phyloP scores from a whole-genome alignment of 169 alveolate genomes.

The Fabrea salina region DNA sequence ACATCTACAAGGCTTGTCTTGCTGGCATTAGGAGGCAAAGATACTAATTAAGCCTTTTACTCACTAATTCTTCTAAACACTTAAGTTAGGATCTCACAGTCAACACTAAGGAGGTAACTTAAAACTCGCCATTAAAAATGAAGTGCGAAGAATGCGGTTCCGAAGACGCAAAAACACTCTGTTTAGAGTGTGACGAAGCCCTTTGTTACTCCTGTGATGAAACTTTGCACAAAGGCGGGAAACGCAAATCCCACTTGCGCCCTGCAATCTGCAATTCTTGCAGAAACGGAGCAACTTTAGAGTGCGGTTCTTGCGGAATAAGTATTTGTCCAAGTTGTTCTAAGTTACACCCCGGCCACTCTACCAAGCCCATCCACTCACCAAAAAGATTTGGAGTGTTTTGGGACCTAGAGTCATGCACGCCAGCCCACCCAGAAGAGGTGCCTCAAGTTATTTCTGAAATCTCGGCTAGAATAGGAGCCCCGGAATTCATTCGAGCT shows the following conservation, averaged over 20 bases:
- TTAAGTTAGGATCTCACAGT: no score
- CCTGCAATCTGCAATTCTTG: neutral
- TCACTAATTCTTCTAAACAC: no score
- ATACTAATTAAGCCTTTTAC: neutral
- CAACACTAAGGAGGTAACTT: no score
- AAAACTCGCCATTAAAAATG: no score
- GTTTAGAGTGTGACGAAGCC: conserved; percentile 13
- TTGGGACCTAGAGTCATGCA: conserved; percentile 32
- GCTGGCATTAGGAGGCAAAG: conserved; percentile 19
- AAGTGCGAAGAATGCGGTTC: conserved; percentile 26
- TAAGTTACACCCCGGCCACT: neutral
- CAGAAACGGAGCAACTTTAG: no score
- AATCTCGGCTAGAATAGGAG: neutral
- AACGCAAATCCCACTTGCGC: neutral
- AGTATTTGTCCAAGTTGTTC: neutral
- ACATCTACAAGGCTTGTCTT: conserved; percentile 18
- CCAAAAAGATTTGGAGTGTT: conserved; percentile 9
- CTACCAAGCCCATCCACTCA: neutral
- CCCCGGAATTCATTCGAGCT: conserved; percentile 10
- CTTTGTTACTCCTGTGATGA: neutral
- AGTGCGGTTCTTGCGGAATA: neutral
- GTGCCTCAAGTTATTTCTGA: neutral
- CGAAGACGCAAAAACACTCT: neutral
- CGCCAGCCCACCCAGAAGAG: conserved; percentile 19
- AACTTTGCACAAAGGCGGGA: neutral